Conservation (phyloP, 495 filamentous ascomycete species). For the Gamarada debralockiae region DNA sequence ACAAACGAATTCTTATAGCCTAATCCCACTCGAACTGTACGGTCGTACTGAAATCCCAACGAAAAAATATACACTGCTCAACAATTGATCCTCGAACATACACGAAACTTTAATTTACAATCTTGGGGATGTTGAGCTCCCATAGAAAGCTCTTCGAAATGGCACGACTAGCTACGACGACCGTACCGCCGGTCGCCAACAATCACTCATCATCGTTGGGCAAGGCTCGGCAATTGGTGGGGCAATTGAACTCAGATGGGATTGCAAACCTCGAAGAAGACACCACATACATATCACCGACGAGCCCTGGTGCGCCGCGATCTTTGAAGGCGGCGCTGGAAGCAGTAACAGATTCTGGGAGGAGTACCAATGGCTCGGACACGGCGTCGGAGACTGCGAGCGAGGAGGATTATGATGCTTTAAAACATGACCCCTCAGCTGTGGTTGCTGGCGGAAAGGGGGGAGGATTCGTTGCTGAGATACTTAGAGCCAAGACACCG, state of each 20-base stretch:
- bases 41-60: no score
- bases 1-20: no score
- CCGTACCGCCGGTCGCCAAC: neutral
- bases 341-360: neutral
- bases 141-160: slow-evolving; percentile 1
- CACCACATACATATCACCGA: neutral
- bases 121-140: neutral
- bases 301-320: slow-evolving; percentile 3
- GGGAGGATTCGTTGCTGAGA: slow-evolving; percentile 11
- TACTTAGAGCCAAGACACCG: neutral
- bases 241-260: slow-evolving; percentile 17
- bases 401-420: slow-evolving; percentile 30
- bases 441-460: slow-evolving; percentile 23
- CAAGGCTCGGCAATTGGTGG: slow-evolving; percentile 16
- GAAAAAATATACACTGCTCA: no score
- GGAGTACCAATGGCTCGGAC: slow-evolving; percentile 4
- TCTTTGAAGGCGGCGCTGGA: slow-evolving; percentile 18
- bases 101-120: no score
- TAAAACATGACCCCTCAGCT: slow-evolving; percentile 22
- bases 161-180: slow-evolving; percentile 1
- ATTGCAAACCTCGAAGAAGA: slow-evolving; percentile 15
- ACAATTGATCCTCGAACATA: no score
- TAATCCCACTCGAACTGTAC: no score
- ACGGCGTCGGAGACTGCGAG: slow-evolving; percentile 21
- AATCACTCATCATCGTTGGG: slow-evolving; percentile 14